Evolutionary conservation across 371 early-diverging fungal species (phyloP), one percentile per base, ranked within the genome.

Genomic region (Haplosporangium sp.): DNA sequence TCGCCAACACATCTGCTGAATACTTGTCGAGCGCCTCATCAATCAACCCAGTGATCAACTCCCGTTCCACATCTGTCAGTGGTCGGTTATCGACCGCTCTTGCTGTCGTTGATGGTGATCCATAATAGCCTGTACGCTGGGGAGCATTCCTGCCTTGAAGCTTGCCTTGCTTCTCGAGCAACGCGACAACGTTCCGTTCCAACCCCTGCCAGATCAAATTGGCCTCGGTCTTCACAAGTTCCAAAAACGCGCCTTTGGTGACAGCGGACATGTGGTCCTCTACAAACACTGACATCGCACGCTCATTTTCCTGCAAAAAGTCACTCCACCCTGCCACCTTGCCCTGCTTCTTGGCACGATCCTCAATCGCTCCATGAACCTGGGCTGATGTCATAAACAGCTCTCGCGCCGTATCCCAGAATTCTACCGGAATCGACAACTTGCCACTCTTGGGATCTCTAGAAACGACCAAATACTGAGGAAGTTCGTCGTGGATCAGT

Each of bases 1-100:
- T 82, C 52, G 85, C 88, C 36, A 92, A 57, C 1, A 81, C 81
- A 62, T 90, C 90, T 7, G 87, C 88, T 2, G 83, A 81, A 53
- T 83, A 87, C 21, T 81, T 80, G 6, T 69, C 51, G 16, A 86
- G 43, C 0, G 86, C 86, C 42, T 62, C 63, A 13, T 83, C 67
- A 46, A 86, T 83, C 50, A 85, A 55, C 9, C 66, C 55, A 1
- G 62, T 45, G 43, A 79, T 68, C 48, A 71, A 38, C 6, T 66
- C 77, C 38, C 50, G 59, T 56, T 79, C 79, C n/a, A 68, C 62
- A 4, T 73, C 73, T 11, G 73, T 72, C 58, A 79, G 41, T 4
- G 51, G 54, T 13, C 64, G 59, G 20, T 16, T 61, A 18, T 45
- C 18, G 21, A 18, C 46, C 18, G 12, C 38, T 21, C 11, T 36